Percentiles rank a stretch among this genome's conserved stretches.
Evolutionary conservation across 2,329 filamentous ascomycete genomes (phyloP).

Genomic region (Xylaria polymorpha): DNA sequence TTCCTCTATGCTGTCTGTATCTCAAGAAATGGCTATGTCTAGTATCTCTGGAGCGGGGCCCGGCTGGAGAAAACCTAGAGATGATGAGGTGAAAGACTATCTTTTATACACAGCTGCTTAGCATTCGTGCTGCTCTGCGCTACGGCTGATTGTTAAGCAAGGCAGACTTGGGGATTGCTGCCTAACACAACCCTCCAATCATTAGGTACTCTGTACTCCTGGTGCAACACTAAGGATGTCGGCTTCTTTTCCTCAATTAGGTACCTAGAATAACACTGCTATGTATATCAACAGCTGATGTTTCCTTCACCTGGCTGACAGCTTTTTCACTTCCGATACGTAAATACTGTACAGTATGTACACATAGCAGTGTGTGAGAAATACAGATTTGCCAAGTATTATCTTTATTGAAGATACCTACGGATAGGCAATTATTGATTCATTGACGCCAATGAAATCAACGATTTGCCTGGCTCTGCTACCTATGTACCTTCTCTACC

Average conservation of each 20-base stretch:
- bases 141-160: conserved; percentile 48
- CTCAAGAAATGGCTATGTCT: conserved; percentile 15
- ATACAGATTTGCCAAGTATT: no score
- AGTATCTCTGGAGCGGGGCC: background rate
- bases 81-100: conserved; percentile 17
- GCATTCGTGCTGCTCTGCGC: conserved; percentile 27
- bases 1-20: conserved; percentile 22
- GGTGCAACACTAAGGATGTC: conserved; percentile 5
- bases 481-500: background rate
- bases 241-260: background rate
- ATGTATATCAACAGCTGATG: background rate
- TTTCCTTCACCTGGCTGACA: background rate
- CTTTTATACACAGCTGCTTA: conserved; percentile 39
- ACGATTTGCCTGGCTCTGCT: background rate
- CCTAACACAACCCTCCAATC: conserved; percentile 34
- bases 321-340: background rate
- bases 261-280: background rate
- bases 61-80: background rate
- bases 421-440: no score
- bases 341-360: no score
- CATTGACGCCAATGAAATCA: background rate
- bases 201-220: background rate
- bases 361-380: no score
- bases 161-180: conserved; percentile 46
- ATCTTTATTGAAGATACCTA: no score